Conservation (phyloP, 345 rosid genomes). For the Salix viminalis region DNA sequence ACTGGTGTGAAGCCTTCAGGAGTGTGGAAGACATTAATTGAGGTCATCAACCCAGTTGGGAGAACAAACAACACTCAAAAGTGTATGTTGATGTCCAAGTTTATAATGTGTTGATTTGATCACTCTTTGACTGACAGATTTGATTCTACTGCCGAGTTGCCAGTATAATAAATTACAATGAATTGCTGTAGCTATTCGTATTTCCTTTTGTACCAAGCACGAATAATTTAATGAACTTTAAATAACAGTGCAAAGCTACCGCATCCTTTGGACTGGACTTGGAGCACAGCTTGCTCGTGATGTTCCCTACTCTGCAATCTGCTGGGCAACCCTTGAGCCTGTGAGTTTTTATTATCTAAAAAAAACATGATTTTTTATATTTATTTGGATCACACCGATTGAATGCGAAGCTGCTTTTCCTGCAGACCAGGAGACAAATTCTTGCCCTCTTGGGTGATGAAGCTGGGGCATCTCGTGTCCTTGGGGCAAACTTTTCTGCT, state of each 20-base stretch:
- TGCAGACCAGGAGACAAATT: slow-evolving; percentile 63
- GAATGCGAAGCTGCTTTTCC: not conserved
- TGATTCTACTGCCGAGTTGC: not conserved
- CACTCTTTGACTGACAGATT: not conserved
- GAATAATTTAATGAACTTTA: not conserved
- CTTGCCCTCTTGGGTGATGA: slow-evolving; percentile 61
- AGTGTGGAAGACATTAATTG: slow-evolving; percentile 62
- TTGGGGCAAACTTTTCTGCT: slow-evolving; percentile 88
- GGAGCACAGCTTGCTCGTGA: slow-evolving; percentile 97
- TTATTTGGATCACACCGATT: not conserved
- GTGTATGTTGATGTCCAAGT: slow-evolving; percentile 44
- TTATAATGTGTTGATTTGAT: not conserved
- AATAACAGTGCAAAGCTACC: slow-evolving; percentile 60
- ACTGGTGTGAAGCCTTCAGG: slow-evolving; percentile 72
- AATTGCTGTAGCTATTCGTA: not conserved
- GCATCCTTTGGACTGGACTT: slow-evolving; percentile 89
- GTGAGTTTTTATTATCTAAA: slow-evolving; percentile 41
- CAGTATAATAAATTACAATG: no score
- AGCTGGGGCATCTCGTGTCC: slow-evolving; percentile 42
- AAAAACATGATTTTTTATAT: not conserved
- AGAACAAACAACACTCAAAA: slow-evolving; percentile 41
- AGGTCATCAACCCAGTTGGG: slow-evolving; percentile 56
- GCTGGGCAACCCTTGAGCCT: slow-evolving; percentile 91
- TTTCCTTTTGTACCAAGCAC: not conserved
- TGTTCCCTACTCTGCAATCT: slow-evolving; percentile 98